Conservation (phyloP, 768 basidiomycete species). For the Leccinum disarticulatum region DNA sequence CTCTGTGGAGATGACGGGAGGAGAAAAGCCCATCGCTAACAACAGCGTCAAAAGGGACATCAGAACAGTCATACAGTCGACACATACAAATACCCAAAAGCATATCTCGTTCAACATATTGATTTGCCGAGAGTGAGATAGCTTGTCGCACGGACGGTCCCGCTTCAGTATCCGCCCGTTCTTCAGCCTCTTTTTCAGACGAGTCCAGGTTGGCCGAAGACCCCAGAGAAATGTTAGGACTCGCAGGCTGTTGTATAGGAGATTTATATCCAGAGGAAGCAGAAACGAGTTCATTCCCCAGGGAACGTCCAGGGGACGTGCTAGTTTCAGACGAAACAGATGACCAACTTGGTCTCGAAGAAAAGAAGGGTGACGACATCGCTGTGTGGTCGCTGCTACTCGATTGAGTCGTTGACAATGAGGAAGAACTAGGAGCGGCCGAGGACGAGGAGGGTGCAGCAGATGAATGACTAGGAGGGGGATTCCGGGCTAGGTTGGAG, state of each 20-base stretch:
- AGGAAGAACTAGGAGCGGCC: slow-evolving; percentile 10
- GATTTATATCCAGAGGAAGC: slow-evolving; percentile 19
- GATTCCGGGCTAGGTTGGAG: slow-evolving; percentile 19
- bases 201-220: slow-evolving; percentile 15
- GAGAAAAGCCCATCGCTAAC: slow-evolving; percentile 66
- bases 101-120: slow-evolving; percentile 59
- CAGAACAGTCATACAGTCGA: slow-evolving; percentile 1
- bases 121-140: slow-evolving; percentile 28
- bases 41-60: slow-evolving; percentile 10
- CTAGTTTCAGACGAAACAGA: slow-evolving; percentile 28
- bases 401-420: slow-evolving; percentile 16
- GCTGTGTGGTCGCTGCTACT: slow-evolving; percentile 17
- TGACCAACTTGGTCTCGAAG: slow-evolving; percentile 23
- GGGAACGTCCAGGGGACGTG: slow-evolving; percentile 10
- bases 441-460: slow-evolving; percentile 8
- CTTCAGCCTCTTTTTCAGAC: slow-evolving; percentile 22
- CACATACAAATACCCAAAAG: slow-evolving; percentile 64
- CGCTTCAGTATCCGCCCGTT: slow-evolving; percentile 10
- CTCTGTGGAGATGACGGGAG: slow-evolving; percentile 52
- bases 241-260: slow-evolving; percentile 18
- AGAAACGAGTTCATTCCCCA: slow-evolving; percentile 15
- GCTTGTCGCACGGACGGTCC: slow-evolving; percentile 17
- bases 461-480: slow-evolving; percentile 11
- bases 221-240: slow-evolving; percentile 23
- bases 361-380: slow-evolving; percentile 9